Percentiles rank a stretch among this genome's conserved stretches.
Conservation (phyloP, 208 protist genomes). For the Naegleria fowleri region DNA sequence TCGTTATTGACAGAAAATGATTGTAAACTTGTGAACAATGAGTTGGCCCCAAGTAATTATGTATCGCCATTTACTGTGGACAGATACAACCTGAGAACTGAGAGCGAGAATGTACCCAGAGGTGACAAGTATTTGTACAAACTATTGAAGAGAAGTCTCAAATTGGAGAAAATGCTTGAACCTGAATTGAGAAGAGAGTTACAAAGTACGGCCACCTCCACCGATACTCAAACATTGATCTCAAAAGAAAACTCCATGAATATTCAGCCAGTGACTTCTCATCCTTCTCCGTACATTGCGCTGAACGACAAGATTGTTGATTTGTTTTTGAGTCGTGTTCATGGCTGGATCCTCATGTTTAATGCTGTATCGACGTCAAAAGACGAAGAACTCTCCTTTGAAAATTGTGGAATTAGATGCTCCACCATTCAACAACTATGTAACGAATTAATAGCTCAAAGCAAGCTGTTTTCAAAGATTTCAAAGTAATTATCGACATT, state of each 20-base stretch:
- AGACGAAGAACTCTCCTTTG: neutral
- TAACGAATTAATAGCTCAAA: neutral
- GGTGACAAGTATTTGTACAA: neutral
- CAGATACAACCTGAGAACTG: neutral
- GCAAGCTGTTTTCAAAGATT: neutral
- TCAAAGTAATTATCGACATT: too few relatives aligned
- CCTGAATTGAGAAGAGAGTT: neutral
- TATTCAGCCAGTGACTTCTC: neutral
- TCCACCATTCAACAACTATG: neutral
- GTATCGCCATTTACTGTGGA: neutral
- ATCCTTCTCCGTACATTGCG: neutral
- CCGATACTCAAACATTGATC: neutral
- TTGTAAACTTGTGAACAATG: neutral
- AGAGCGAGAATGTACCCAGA: neutral
- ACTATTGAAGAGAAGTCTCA: neutral
- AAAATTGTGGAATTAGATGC: neutral
- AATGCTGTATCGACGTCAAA: neutral
- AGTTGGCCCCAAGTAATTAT: neutral
- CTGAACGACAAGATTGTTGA: neutral
- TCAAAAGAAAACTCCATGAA: neutral
- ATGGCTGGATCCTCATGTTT: neutral
- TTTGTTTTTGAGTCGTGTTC: neutral
- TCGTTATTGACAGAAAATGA: neutral
- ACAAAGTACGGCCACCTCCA: neutral
- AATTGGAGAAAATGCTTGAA: neutral